A percentile compares a stretch with the other conserved stretches of the same genome.
Conservation (phyloP, 2,329 filamentous ascomycete genomes). For the Talaromyces sp. region DNA sequence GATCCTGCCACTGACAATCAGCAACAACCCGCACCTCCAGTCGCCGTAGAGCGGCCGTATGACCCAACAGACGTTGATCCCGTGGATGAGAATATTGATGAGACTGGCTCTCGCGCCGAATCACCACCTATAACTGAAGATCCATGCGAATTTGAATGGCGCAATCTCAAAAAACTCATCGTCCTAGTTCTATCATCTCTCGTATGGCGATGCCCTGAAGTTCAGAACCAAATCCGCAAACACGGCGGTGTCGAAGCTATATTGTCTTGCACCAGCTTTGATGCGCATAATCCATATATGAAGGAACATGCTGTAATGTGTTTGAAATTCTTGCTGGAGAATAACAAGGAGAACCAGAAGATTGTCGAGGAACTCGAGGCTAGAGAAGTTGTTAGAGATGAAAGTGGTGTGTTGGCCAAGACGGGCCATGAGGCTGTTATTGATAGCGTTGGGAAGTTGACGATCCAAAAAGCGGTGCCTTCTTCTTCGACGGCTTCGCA, state of each 20-base stretch:
- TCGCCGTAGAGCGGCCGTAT: slow-evolving; percentile 64
- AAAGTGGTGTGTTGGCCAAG: slow-evolving; percentile 39
- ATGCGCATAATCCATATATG: slow-evolving; percentile 91
- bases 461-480: slow-evolving; percentile 34
- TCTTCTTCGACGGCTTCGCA: slow-evolving; percentile 1
- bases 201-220: slow-evolving; percentile 78
- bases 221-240: slow-evolving; percentile 82
- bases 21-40: slow-evolving; percentile 34
- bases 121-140: slow-evolving; percentile 56
- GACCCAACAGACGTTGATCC: slow-evolving; percentile 45
- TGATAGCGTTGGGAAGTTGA: slow-evolving; percentile 41
- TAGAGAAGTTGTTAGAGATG: slow-evolving; percentile 41
- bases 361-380: slow-evolving; percentile 50
- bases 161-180: slow-evolving; percentile 86
- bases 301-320: slow-evolving; percentile 87
- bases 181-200: slow-evolving; percentile 86
- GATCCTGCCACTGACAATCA: slow-evolving; percentile 25
- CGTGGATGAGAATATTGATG: slow-evolving; percentile 36
- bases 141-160: slow-evolving; percentile 66
- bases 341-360: slow-evolving; percentile 51
- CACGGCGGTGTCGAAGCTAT: slow-evolving; percentile 84
- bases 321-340: slow-evolving; percentile 66
- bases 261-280: slow-evolving; percentile 83
- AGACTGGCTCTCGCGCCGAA: slow-evolving; percentile 40
- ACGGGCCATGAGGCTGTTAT: slow-evolving; percentile 44